Base-by-base conservation (phyloP, 139 green algal species). In the Spirogloea muscicola region DNA sequence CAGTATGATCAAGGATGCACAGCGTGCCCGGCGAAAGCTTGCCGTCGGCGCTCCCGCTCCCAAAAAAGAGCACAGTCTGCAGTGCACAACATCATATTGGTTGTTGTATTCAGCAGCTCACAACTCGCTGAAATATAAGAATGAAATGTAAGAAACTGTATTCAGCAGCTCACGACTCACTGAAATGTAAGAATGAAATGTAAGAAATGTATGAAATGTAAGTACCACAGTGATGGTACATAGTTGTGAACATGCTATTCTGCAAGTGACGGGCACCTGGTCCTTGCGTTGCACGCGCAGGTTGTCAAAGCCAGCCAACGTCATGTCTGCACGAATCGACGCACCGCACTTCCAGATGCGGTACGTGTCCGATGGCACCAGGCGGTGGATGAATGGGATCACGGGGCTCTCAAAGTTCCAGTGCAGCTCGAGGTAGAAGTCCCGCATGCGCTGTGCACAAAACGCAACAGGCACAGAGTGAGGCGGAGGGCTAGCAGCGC, bases 341-440 rank as follows among this genome's bases (percentile, higher is more conserved):
- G 68, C 4, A 10, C 68, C 68, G n/a, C 38, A 7, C 34, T 76
- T 76, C 68, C 68, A 76, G 4, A 76, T 80, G 18, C 70, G 4
- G 10, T 76, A 76, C 3, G 70, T 79, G 21, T 79, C 70, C 10
- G 65, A 79, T 9, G 70, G 70, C 9, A 62, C 70, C 13, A 79
- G 77, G 2, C 63, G 31, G 31, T 27, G 16, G 63, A 79, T 78
- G 60, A 79, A 79, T 25, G 70, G 70, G 58, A 76, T 79, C 10
- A 79, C 70, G 49, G 70, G 77, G 34, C 65, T 79, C 51, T 79
- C 70, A 52, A 79, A 79, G 42, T 52, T 79, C 70, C 70, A 79
- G 29, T 61, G 77, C 10, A 79, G n/a, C 51, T 79, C 70, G 62
- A 79, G 77, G 38, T 79, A 79, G 10, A 79, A 79, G 34, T 79